These are phyloP conservation scores for Trichoderma asperelloides DNA, from an alignment of 495 filamentous ascomycete genomes.

Conservation along the genomic window DNA sequence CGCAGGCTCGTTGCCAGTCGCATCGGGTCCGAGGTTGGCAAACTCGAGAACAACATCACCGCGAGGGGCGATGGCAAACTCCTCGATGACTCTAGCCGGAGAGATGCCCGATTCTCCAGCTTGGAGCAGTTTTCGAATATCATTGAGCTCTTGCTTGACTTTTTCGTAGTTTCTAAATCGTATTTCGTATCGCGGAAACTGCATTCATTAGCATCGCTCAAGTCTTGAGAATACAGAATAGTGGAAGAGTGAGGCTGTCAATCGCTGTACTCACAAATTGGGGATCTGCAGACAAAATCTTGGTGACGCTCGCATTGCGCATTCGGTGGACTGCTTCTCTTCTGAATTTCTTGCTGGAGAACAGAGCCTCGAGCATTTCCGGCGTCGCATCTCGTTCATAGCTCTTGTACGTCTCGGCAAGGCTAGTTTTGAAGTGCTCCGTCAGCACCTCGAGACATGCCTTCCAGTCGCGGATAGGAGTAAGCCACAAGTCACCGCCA, in stretches of 20 bases:
- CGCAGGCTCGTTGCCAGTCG: slow-evolving; percentile 16
- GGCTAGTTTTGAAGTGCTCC: slow-evolving; percentile 17
- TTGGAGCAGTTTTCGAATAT: slow-evolving; percentile 13
- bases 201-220: neutral
- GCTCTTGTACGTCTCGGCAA: slow-evolving; percentile 22
- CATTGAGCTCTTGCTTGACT: slow-evolving; percentile 17
- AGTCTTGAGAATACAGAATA: too few species aligned
- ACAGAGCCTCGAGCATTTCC: slow-evolving; percentile 18
- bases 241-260: neutral
- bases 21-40: slow-evolving; percentile 19
- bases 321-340: slow-evolving; percentile 20
- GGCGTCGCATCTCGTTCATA: slow-evolving; percentile 24
- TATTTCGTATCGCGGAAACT: slow-evolving; percentile 16
- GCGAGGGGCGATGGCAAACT: slow-evolving; percentile 17
- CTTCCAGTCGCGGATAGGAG: slow-evolving; percentile 25
- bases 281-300: slow-evolving; percentile 22
- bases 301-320: slow-evolving; percentile 25
- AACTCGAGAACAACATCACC: slow-evolving; percentile 33
- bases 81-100: slow-evolving; percentile 14
- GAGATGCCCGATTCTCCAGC: slow-evolving; percentile 16
- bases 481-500: slow-evolving; percentile 13
- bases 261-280: slow-evolving; percentile 13
- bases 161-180: slow-evolving; percentile 23
- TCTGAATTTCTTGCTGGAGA: slow-evolving; percentile 19
- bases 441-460: slow-evolving; percentile 20